phyloP scores from a whole-genome alignment of 1,284 basidiomycete species.

The Cutaneotrichosporon arboriforme region DNA sequence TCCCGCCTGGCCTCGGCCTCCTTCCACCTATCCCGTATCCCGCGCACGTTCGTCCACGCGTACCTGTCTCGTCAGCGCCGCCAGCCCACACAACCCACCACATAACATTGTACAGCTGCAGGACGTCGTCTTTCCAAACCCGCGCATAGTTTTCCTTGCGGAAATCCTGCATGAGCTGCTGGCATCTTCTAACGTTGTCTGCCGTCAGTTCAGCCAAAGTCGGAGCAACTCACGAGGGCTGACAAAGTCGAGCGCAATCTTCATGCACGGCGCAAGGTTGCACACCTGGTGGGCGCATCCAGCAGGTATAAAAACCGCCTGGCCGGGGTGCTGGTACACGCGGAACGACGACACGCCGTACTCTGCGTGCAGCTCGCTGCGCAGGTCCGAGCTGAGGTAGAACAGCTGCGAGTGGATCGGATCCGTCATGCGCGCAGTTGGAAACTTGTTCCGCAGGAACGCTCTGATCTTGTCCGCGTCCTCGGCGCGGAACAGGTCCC shows the following conservation, averaged over 20 bases:
- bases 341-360: conserved; percentile 71
- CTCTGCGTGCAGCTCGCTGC: conserved; percentile 63
- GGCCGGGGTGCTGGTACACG: conserved; percentile 83
- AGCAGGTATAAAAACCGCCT: conserved; percentile 91
- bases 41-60: conserved; percentile 38
- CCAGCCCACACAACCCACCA: conserved; percentile 58
- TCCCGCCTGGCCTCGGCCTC: conserved; percentile 20
- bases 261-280: conserved; percentile 78
- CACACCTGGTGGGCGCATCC: conserved; percentile 89
- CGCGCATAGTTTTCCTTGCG: conserved; percentile 75
- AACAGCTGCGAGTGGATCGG: conserved; percentile 87
- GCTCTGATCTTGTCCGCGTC: conserved; percentile 71
- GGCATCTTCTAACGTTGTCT: conserved; percentile 81
- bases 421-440: conserved; percentile 51
- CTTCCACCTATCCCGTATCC: conserved; percentile 25
- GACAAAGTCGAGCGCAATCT: conserved; percentile 94
- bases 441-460: conserved; percentile 57
- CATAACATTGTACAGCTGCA: conserved; percentile 86
- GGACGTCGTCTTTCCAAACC: conserved; percentile 89
- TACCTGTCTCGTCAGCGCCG: conserved; percentile 27
- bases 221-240: conserved; percentile 55
- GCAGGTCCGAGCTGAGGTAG: conserved; percentile 68
- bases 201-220: conserved; percentile 1
- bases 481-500: conserved; percentile 82
- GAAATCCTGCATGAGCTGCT: conserved; percentile 79